A percentile compares a stretch with the other conserved stretches of the same genome.
Conservation (phyloP, 345 rosid genomes). For the Moringa oleifera region DNA sequence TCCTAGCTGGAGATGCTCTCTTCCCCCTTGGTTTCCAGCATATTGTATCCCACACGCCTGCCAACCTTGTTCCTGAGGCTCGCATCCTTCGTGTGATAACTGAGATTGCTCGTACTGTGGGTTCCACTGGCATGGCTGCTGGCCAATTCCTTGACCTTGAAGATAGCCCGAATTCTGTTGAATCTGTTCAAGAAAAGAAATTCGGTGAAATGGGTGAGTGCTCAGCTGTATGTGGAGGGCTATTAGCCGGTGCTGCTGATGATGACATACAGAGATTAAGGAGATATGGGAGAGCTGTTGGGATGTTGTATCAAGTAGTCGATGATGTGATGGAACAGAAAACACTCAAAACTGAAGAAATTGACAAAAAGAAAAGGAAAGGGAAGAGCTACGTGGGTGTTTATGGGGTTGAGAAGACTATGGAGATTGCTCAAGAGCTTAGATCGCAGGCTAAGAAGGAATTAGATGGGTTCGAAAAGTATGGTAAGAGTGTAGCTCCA, state of each 20-base stretch:
- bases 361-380: constrained; percentile 25
- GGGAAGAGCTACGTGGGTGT: constrained; percentile 50
- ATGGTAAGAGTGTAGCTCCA: constrained; percentile 53
- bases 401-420: constrained; percentile 59
- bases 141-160: constrained; percentile 92
- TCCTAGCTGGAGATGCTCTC: constrained; percentile 95
- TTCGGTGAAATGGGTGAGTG: constrained; percentile 87
- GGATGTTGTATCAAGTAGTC: constrained; percentile 77
- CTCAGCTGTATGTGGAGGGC: constrained; percentile 91
- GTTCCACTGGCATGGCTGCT: constrained; percentile 95
- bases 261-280: constrained; percentile 64
- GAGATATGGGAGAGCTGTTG: constrained; percentile 85
- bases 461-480: constrained; percentile 57
- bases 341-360: constrained; percentile 10
- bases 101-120: constrained; percentile 90
- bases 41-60: constrained; percentile 73
- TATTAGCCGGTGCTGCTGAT: constrained; percentile 78
- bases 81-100: constrained; percentile 65
- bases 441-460: constrained; percentile 53
- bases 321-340: constrained; percentile 54
- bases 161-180: constrained; percentile 54
- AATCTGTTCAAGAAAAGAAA: constrained; percentile 79
- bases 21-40: constrained; percentile 92
- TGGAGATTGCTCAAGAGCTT: constrained; percentile 68
- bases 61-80: constrained; percentile 59